phyloP scores from a whole-genome alignment of 306 rosid genomes.

The Purshia tridentata region DNA sequence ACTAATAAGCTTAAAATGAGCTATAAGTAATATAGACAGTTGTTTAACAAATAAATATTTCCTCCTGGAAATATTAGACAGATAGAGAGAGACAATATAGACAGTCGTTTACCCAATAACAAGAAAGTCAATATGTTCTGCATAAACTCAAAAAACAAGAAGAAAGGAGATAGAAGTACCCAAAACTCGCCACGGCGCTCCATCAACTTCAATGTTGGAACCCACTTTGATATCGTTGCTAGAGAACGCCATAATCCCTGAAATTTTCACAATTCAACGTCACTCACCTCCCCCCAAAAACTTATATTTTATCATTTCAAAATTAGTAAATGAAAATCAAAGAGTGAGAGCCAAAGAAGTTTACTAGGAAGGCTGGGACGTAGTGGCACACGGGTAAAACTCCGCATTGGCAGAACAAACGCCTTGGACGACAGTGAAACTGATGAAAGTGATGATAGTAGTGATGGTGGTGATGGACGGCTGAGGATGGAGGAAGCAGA shows the following conservation, averaged over 20 bases:
- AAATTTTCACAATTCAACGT: not conserved
- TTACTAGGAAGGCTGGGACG: constrained; percentile 51
- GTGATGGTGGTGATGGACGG: constrained; percentile 29
- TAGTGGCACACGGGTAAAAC: constrained; percentile 16
- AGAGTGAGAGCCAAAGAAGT: constrained; percentile 16
- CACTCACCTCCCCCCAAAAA: not conserved
- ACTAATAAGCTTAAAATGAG: not conserved
- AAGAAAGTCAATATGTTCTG: not conserved
- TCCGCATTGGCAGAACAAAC: constrained; percentile 38
- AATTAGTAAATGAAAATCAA: not conserved
- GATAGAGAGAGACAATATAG: not conserved
- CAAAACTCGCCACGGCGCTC: constrained; percentile 88
- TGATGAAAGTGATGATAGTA: constrained; percentile 29
- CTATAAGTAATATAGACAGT: not conserved
- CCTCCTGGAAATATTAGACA: not conserved
- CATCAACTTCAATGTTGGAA: constrained; percentile 70
- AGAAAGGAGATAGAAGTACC: constrained; percentile 37
- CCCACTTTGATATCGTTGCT: constrained; percentile 98
- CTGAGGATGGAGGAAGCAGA: constrained; percentile 40
- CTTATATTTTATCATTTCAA: too few species aligned
- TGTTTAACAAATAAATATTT: not conserved
- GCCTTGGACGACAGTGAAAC: constrained; percentile 41
- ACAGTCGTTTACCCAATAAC: constrained; percentile 8
- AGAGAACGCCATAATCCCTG: constrained; percentile 73
- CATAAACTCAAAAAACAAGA: constrained; percentile 2